Evolutionary conservation across 2,329 filamentous ascomycete species (phyloP), one percentile per base, ranked within the genome.

Genomic region (Penicillium sp.): DNA sequence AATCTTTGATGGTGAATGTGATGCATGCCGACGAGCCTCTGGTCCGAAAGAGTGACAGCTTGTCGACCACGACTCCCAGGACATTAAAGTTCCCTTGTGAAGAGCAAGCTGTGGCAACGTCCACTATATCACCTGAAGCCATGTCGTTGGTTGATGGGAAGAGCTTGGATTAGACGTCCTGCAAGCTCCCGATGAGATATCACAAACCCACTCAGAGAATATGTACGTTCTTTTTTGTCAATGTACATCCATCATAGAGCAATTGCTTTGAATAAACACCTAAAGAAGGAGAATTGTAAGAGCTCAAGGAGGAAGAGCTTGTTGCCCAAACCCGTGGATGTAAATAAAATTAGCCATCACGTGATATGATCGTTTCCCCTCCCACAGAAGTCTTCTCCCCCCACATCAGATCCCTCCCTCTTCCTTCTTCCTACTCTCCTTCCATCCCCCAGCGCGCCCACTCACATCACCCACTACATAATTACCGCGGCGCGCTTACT

Each of bases 51-150:
- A 81, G 78, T 1, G 74, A 67, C 49, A 80, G 75, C 43, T 75
- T 76, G 58, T 91, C 86, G 45, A 80, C 79, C 3, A 91, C 78
- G 4, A 91, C 68, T 1, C 88, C 89, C 44, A 88, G 77, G 35
- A 93, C 69, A 67, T 74, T 84, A 55, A 83, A 72, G 6, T 26
- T 62, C 55, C 24, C 57, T 8, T 56, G 41, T 40, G 66, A 48
- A 22, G 65, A 62, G 19, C 44, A 76, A 67, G 53, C 81, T 64
- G 54, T 69, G 61, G 57, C 76, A 65, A 80, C 67, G 37, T 69
- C 66, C 5, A 68, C 63, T 57, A 80, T 79, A 33, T 68, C 67
- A 2, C 63, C 21, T 6, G 53, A 28, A 24, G 56, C 39, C 58
- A 61, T 61, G 10, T 10, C 43, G 19, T 43, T 45, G 13, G 28